These are phyloP conservation scores for Pseudozyma tsukubaensis DNA, from an alignment of 1,284 basidiomycete species.

Conservation along the genomic window DNA sequence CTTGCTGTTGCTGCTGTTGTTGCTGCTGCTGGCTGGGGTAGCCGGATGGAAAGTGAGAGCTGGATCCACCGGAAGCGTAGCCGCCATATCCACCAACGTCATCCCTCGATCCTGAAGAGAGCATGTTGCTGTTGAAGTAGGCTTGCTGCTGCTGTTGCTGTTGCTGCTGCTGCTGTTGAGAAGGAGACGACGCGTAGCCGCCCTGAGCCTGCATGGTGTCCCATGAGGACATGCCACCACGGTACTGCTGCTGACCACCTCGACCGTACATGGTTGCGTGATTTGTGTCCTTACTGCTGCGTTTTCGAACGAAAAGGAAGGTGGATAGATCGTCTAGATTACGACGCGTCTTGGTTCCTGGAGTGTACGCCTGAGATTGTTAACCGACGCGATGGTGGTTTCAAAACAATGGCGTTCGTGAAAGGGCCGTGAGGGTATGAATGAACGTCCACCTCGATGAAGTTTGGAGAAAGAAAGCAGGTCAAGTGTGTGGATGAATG, in stretches of 20 bases:
- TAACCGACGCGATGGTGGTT: not conserved
- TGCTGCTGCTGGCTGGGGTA: slow-evolving; percentile 18
- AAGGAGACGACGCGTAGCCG: slow-evolving; percentile 32
- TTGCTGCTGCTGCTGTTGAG: slow-evolving; percentile 43
- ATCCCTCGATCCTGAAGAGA: slow-evolving; percentile 37
- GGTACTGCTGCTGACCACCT: slow-evolving; percentile 45
- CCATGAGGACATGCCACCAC: slow-evolving; percentile 42
- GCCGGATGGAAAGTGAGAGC: slow-evolving; percentile 38
- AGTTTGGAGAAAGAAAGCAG: not conserved
- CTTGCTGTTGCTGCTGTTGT: slow-evolving; percentile 20
- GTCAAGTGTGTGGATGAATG: not conserved
- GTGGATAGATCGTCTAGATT: not conserved
- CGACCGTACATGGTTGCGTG: slow-evolving; percentile 37
- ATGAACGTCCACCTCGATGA: not conserved
- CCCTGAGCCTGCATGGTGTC: slow-evolving; percentile 36
- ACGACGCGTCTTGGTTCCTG: slow-evolving; percentile 4
- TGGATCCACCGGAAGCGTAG: slow-evolving; percentile 34
- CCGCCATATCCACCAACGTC: slow-evolving; percentile 36
- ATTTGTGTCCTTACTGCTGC: not conserved
- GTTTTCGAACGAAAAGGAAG: not conserved
- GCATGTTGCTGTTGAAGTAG: slow-evolving; percentile 39
- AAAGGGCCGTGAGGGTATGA: slow-evolving; percentile 1
- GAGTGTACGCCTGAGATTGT: not conserved
- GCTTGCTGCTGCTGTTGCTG: slow-evolving; percentile 31
- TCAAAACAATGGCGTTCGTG: not conserved